phyloP scores from a whole-genome alignment of 2,329 filamentous ascomycete species.

The Chrysoporthe puriensis region DNA sequence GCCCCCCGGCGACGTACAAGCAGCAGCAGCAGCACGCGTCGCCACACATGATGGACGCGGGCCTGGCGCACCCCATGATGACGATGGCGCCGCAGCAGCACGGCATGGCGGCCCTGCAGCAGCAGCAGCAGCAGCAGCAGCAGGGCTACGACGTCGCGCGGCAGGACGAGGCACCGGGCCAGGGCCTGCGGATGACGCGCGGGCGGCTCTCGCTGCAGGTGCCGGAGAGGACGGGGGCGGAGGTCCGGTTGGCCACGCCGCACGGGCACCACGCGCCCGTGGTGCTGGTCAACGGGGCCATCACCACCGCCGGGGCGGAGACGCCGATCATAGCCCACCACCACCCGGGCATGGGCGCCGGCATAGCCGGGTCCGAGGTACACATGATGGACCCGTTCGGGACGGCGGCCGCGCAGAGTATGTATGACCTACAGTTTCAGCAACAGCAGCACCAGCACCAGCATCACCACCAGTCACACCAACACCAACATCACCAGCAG shows the following conservation, averaged over 20 bases:
- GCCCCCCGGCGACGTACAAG: constrained; percentile 29
- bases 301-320: not conserved
- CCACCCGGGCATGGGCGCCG: not conserved
- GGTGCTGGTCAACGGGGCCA: constrained; percentile 39
- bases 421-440: constrained; percentile 5
- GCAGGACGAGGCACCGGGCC: constrained; percentile 11
- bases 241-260: constrained; percentile 40
- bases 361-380: not conserved
- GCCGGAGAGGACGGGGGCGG: constrained; percentile 44
- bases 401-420: not conserved
- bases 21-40: constrained; percentile 18
- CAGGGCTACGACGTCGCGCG: constrained; percentile 13
- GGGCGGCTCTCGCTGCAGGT: constrained; percentile 65
- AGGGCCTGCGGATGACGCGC: constrained; percentile 41
- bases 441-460: constrained; percentile 13
- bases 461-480: constrained; percentile 11
- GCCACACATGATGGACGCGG: constrained; percentile 12
- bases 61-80: constrained; percentile 8
- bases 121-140: not conserved
- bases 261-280: constrained; percentile 29
- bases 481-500: constrained; percentile 7
- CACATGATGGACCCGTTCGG: constrained; percentile 14
- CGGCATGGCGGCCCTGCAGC: not conserved
- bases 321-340: not conserved
- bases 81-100: constrained; percentile 17